These are phyloP conservation scores for Leucoagaricus sp. DNA, from an alignment of 1,284 basidiomycete genomes.

Conservation along the genomic window DNA sequence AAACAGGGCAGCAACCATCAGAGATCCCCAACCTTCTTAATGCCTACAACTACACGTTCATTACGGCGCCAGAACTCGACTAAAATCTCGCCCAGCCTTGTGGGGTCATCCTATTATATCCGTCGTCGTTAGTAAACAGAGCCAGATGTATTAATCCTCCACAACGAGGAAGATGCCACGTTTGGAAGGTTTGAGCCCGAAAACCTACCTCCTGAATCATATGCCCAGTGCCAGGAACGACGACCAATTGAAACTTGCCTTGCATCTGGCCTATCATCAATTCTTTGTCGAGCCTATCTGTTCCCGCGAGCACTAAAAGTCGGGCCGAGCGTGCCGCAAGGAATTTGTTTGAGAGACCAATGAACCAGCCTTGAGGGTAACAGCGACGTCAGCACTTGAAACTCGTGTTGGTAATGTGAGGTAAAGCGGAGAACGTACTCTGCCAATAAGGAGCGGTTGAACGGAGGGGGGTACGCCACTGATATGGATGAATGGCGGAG, in stretches of 20 bases:
- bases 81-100: constrained; percentile 74
- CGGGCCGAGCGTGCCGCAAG: constrained; percentile 78
- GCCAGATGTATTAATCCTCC: not conserved
- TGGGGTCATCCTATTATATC: constrained; percentile 81
- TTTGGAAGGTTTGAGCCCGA: not conserved
- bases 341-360: constrained; percentile 79
- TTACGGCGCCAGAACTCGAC: constrained; percentile 93
- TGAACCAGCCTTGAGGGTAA: constrained; percentile 97
- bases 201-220: constrained; percentile 86
- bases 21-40: constrained; percentile 82
- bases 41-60: constrained; percentile 69
- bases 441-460: constrained; percentile 90
- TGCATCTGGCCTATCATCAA: constrained; percentile 99
- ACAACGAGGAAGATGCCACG: not conserved
- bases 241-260: constrained; percentile 94
- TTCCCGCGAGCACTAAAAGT: constrained; percentile 88
- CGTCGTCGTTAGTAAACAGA: not conserved
- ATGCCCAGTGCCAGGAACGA: constrained; percentile 86
- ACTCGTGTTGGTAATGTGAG: not conserved
- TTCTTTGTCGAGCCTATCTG: constrained; percentile 89
- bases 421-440: constrained; percentile 48
- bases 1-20: constrained; percentile 23
- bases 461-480: constrained; percentile 86
- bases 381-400: not conserved
- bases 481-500: constrained; percentile 40